phyloP scores from a whole-genome alignment of 176 grass and related monocot species.

The Luzula sylvatica region DNA sequence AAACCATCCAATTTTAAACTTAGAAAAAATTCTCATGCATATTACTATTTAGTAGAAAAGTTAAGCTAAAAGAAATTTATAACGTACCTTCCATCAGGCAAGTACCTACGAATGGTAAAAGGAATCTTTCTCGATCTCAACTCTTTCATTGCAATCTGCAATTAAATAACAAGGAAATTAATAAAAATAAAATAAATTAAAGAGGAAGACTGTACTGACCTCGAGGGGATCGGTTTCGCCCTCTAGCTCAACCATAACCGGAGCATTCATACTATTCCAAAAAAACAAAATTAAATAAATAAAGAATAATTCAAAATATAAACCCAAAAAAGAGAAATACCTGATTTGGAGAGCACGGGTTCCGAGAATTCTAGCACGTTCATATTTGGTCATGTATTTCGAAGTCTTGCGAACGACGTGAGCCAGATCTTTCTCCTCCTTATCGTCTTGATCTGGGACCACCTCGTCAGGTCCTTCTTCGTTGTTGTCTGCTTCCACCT shows the following conservation, averaged over 20 bases:
- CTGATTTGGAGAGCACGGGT: slow-evolving; percentile 89
- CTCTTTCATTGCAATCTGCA: slow-evolving; percentile 93
- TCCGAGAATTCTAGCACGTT: slow-evolving; percentile 82
- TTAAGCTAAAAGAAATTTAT: not conserved
- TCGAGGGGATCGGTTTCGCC: slow-evolving; percentile 39
- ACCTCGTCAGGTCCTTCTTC: slow-evolving; percentile 60
- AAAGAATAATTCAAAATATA: too few species aligned
- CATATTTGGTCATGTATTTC: slow-evolving; percentile 95
- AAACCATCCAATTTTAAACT: not conserved
- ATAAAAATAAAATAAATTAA: not conserved
- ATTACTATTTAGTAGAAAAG: too few species aligned
- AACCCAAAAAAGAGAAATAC: slow-evolving; percentile 10
- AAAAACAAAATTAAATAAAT: too few species aligned
- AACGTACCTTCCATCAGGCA: slow-evolving; percentile 72
- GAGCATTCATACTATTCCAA: slow-evolving; percentile 99
- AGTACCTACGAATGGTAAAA: slow-evolving; percentile 72
- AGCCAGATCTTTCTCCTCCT: slow-evolving; percentile 44
- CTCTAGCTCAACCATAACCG: slow-evolving; percentile 91
- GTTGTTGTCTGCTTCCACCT: slow-evolving; percentile 68
- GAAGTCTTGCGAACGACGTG: slow-evolving; percentile 47
- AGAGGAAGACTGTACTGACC: too few species aligned
- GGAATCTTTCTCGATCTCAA: slow-evolving; percentile 71
- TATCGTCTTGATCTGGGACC: slow-evolving; percentile 46
- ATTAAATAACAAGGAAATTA: too few species aligned
- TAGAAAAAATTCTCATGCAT: too few species aligned